Evolutionary conservation across 163 green algal genomes (phyloP).

Genomic region (Scenedesmus sp.): DNA sequence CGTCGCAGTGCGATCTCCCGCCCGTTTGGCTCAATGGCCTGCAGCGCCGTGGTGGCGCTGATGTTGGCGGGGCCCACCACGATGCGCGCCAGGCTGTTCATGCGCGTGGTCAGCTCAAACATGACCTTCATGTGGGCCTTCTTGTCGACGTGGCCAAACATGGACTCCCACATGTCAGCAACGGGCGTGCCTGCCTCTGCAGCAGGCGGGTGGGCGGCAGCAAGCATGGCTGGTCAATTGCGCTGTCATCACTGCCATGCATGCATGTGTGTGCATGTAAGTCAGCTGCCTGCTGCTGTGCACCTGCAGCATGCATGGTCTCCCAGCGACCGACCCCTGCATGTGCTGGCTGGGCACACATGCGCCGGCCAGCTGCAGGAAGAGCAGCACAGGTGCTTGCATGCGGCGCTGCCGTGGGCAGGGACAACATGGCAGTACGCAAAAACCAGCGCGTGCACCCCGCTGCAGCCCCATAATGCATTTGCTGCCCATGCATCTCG

Average conservation of each 20-base stretch:
- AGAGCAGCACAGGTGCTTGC: background rate
- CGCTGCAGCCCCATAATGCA: too few relatives aligned
- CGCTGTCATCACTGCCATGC: background rate
- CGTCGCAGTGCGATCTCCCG: slow-evolving; percentile 75
- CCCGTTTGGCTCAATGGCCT: slow-evolving; percentile 76
- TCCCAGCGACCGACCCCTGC: too few relatives aligned
- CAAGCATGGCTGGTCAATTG: background rate
- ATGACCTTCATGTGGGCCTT: slow-evolving; percentile 76
- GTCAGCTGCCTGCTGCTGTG: too few relatives aligned
- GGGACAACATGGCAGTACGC: background rate
- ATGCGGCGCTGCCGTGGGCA: background rate
- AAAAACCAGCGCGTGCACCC: too few relatives aligned
- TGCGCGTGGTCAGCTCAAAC: slow-evolving; percentile 77
- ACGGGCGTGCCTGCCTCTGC: slow-evolving; percentile 71
- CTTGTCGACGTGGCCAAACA: slow-evolving; percentile 68
- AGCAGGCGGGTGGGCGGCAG: slow-evolving; percentile 40
- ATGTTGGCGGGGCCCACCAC: slow-evolving; percentile 78
- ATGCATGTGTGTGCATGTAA: background rate
- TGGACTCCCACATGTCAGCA: slow-evolving; percentile 63
- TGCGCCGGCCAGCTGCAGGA: background rate
- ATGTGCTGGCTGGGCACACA: background rate
- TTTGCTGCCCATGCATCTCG: too few relatives aligned
- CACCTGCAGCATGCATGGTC: too few relatives aligned
- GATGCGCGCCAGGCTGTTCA: slow-evolving; percentile 78
- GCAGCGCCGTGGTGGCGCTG: slow-evolving; percentile 76